Percentiles rank a stretch among this genome's conserved stretches.
Evolutionary conservation across 1,284 basidiomycete species (phyloP).

Genomic region (Leccinum griseonigrum): DNA sequence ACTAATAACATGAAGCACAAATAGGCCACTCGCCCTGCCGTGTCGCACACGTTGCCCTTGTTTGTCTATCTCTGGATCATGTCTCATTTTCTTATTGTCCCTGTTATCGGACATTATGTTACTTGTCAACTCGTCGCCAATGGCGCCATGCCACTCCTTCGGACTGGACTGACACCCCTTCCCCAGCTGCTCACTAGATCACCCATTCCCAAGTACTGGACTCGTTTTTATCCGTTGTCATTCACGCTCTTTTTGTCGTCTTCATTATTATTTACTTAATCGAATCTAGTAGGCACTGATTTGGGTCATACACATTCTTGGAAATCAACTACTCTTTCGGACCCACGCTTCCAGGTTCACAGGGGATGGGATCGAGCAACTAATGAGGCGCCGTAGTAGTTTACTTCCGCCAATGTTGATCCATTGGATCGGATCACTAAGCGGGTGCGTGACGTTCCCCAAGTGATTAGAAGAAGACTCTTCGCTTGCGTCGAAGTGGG

Average conservation of each 20-base stretch:
- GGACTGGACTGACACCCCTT: constrained; percentile 13
- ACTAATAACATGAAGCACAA: constrained; percentile 27
- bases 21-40: constrained; percentile 9
- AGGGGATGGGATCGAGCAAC: neutral
- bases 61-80: neutral
- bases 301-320: constrained; percentile 7
- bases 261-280: constrained; percentile 31
- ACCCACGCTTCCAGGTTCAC: neutral
- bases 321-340: constrained; percentile 8
- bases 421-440: neutral
- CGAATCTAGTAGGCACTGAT: constrained; percentile 27
- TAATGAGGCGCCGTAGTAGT: neutral
- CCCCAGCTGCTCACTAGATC: constrained; percentile 17
- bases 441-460: neutral
- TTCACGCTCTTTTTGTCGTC: constrained; percentile 17
- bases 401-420: neutral
- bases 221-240: constrained; percentile 2
- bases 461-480: neutral
- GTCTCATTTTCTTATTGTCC: neutral
- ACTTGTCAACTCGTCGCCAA: constrained; percentile 6
- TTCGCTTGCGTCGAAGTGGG: no score
- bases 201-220: neutral
- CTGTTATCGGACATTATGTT: constrained; percentile 15
- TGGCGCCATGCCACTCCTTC: constrained; percentile 20
- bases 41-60: neutral